Evolutionary conservation across 768 basidiomycete genomes (phyloP), one percentile per base, ranked within the genome.

Genomic region (Tubosaeta brunneosetosa): DNA sequence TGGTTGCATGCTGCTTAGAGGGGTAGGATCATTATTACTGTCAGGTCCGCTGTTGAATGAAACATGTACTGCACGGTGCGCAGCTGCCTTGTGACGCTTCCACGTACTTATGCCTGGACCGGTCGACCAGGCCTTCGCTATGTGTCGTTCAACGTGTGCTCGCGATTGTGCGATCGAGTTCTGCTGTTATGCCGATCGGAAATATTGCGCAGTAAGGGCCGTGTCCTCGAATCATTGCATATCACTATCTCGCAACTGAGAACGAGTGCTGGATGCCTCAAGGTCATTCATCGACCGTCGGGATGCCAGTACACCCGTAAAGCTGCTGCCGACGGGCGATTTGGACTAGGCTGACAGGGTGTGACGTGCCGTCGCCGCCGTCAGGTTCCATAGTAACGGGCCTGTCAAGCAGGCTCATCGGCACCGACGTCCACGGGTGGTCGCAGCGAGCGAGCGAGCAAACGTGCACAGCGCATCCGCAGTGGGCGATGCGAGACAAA

Each of bases 1-100:
- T 54, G 46, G 44, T 33, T 61, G 12, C 53, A 37, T 25, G 32
- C 43, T 17, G 16, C 47, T 34, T 47, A 38, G 11, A 16, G 25
- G 6, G 14, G 25, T 13, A 19, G 38, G n/a, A 9, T 40, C 2
- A 42, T 14, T 8, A 14, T 22, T 9, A 4, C 4, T 29, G 29
- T 9, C 6, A 29, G 9, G 29, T 4, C n/a, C n/a, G n/a, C 29
- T 6, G 4, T 9, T 2, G 22, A 22, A 22, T 22, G 22, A 22
- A 22, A 22, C 22, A 22, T 22, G 22, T 22, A 22, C 3, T 29
- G 19, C 38, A 19, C 17, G 17, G 8, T 22, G 38, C 19, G 38
- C 6, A 13, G 13, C 14, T 36, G 34, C 34, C 13, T 36, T 36
- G 34, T 12, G 16, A 36, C 34, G 4, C 6, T 29, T 9, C 29